Evolutionary conservation across 2,329 filamentous ascomycete genomes (phyloP).

Genomic region (Harringtonia lauricola): DNA sequence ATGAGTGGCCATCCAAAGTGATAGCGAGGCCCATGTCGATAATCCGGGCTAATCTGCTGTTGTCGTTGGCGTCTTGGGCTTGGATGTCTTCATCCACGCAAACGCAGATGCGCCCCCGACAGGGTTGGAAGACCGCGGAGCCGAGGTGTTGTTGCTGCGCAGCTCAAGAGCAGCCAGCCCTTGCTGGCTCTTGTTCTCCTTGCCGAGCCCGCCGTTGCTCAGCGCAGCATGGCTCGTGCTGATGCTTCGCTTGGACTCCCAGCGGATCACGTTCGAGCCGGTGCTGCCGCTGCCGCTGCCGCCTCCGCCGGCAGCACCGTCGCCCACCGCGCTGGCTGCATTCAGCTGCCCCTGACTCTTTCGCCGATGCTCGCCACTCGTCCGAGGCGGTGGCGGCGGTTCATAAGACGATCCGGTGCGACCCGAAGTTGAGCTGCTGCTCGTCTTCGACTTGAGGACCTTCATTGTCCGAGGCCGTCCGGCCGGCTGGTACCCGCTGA

Average conservation of each 20-base stretch:
- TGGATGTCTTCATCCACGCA: conserved; percentile 67
- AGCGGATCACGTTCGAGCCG: conserved; percentile 24
- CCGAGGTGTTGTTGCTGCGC: conserved; percentile 24
- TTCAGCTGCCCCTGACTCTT: conserved; percentile 33
- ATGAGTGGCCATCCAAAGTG: too few species aligned
- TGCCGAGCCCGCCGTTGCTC: conserved; percentile 20
- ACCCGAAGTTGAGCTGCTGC: conserved; percentile 32
- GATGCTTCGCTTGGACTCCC: conserved; percentile 40
- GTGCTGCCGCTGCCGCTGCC: conserved; percentile 4
- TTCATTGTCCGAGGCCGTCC: conserved; percentile 69
- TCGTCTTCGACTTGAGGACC: conserved; percentile 69
- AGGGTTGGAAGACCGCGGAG: conserved; percentile 62
- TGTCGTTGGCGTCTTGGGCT: conserved; percentile 29
- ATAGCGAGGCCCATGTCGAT: too few species aligned
- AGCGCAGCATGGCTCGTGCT: conserved; percentile 22
- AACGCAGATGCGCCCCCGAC: conserved; percentile 90
- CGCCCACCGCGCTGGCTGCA: neutral
- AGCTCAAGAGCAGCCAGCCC: conserved; percentile 16
- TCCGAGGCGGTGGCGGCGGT: conserved; percentile 30
- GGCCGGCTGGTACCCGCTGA: conserved; percentile 61
- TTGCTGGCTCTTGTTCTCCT: conserved; percentile 22
- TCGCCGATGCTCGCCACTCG: conserved; percentile 37
- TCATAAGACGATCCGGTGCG: conserved; percentile 43
- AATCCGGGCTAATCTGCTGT: conserved; percentile 22
- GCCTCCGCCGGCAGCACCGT: neutral